Conservation (phyloP, 768 basidiomycete genomes). For the Tylopilus sp. region DNA sequence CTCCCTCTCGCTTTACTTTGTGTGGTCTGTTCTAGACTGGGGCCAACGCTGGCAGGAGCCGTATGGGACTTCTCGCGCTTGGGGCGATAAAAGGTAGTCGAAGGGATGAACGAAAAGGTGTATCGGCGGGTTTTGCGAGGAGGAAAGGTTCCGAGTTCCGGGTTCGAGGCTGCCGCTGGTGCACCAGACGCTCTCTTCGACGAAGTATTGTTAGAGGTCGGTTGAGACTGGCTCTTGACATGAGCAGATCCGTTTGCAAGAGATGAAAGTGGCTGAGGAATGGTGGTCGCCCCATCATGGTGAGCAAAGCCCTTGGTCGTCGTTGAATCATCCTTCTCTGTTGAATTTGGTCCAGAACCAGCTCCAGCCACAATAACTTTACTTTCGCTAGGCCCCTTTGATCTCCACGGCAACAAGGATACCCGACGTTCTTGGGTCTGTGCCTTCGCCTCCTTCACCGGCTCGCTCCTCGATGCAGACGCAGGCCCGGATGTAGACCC, state of each 20-base stretch:
- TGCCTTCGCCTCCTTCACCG: neutral
- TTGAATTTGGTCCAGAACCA: neutral
- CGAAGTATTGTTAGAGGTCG: neutral
- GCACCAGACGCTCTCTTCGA: neutral
- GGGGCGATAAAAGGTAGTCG: conserved; percentile 15
- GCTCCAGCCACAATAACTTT: neutral
- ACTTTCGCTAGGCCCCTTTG: conserved; percentile 7
- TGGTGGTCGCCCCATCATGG: neutral
- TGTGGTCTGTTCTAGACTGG: neutral
- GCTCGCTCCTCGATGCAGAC: neutral
- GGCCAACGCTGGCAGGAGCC: neutral
- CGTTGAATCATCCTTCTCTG: neutral
- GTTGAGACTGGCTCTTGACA: neutral
- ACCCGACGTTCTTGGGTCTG: conserved; percentile 9
- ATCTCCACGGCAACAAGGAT: conserved; percentile 24
- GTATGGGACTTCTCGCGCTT: conserved; percentile 19
- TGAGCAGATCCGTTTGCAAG: neutral
- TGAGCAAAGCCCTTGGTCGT: neutral
- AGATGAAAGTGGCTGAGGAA: neutral
- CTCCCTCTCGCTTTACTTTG: neutral
- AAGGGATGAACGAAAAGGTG: conserved; percentile 26
- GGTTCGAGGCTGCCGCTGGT: neutral
- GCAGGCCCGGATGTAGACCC: neutral
- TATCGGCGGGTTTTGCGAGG: conserved; percentile 16
- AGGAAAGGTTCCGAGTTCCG: neutral